Base-by-base conservation (phyloP, 23 red algal genomes). In the Gracilaria vermiculophylla region DNA sequence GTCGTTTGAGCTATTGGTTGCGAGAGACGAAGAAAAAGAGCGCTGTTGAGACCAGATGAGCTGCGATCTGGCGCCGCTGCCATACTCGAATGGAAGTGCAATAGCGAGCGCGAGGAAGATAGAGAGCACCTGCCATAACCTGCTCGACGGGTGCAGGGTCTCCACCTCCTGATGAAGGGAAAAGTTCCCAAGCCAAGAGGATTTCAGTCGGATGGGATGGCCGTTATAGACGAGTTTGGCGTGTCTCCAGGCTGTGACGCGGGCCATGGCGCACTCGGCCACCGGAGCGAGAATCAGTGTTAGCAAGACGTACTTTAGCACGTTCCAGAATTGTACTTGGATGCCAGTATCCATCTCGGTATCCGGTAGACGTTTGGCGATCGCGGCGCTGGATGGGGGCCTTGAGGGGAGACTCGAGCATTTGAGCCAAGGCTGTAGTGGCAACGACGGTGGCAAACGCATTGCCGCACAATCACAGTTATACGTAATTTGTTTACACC, bases 331-430 rank as follows among this genome's bases (percentile, higher is more conserved):
- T 28, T 66, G 61, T 2, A 66, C 24, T 3, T 66, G 3, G 23
- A 66, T 66, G 27, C 61, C 61, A 28, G 61, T 66, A 66, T 66
- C 61, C 61, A 66, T 66, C n/a, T n/a, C n/a, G n/a, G n/a, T n/a
- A n/a, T n/a, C n/a, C n/a, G n/a, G n/a, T n/a, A n/a, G n/a, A n/a
- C n/a, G n/a, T n/a, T n/a, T n/a, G n/a, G n/a, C n/a, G n/a, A n/a
- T n/a, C n/a, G n/a, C n/a, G n/a, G n/a, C n/a, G n/a, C n/a, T n/a
- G n/a, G n/a, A n/a, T n/a, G n/a, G n/a, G n/a, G n/a, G n/a, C n/a
- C n/a, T n/a, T n/a, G n/a, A n/a, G n/a, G n/a, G n/a, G n/a, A n/a
- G n/a, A n/a, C n/a, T n/a, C n/a, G n/a, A n/a, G n/a, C n/a, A n/a
- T n/a, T n/a, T n/a, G n/a, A n/a, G n/a, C n/a, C n/a, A n/a, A n/a